Evolutionary conservation across 2,329 filamentous ascomycete species (phyloP), one percentile per base, ranked within the genome.

Genomic region (Aspergillus spinulosporus): DNA sequence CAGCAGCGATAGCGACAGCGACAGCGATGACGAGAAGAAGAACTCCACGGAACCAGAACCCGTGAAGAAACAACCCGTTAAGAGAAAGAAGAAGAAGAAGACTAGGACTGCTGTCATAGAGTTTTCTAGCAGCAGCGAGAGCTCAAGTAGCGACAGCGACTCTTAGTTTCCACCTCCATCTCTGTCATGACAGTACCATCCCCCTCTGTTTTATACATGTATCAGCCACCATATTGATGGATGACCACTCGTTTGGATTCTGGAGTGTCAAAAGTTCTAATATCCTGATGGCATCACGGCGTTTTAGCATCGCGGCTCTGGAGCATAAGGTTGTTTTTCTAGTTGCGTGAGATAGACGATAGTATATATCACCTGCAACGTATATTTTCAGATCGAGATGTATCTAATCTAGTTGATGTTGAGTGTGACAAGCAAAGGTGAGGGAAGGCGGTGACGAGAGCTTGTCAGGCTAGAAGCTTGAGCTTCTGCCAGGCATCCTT

Each of bases 1-100:
- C 54, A 75, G 72, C 59, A 75, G 72, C 60, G 72, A 73, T 44
- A 75, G 72, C 43, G 66, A 66, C 28, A 67, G 65, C 40, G 59
- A 64, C 48, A 36, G n/a, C 34, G 21, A 47, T 37, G 34, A 37
- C 34, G 34, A 51, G 14, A 64, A 64, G 46, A 59, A 62, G 54
- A 54, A 49, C 5, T 40, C 32, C 5, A 21, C 45, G 12, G 59
- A 56, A 45, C 34, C 34, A 11, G 7, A 37, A 12, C 34, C 34
- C 7, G 34, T 37, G 11, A 37, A 37, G 34, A 57, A 54, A 42
- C 60, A 63, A 51, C 59, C 58, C 37, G 54, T 42, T 14, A 63
- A 60, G 34, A 21, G 21, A 21, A 37, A 37, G 34, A 37, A 74
- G 65, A 76, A 76, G 66, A 69, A 72, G 56, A 76, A 43, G 39